Evolutionary conservation across 2,329 filamentous ascomycete species (phyloP).

Genomic region (Erysiphe pulchra): DNA sequence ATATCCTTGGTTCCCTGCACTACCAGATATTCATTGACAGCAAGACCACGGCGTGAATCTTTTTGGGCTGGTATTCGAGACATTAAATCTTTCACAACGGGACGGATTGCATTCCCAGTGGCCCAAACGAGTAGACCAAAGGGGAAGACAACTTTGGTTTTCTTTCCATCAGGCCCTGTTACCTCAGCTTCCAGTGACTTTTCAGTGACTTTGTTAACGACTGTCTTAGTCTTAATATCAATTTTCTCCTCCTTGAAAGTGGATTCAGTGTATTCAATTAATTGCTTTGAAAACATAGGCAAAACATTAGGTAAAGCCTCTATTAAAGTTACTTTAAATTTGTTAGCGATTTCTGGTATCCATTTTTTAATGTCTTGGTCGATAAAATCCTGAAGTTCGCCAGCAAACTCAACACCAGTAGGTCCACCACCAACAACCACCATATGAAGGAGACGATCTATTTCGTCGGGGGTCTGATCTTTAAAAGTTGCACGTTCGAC

Average conservation of each 20-base stretch:
- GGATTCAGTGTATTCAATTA: conserved; percentile 98
- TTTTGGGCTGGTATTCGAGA: conserved; percentile 78
- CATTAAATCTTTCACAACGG: conserved; percentile 79
- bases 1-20: conserved; percentile 93
- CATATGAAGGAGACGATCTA: conserved; percentile 92
- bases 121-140: conserved; percentile 97
- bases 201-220: conserved; percentile 92
- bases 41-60: conserved; percentile 78
- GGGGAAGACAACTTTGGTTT: conserved; percentile 57
- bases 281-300: conserved; percentile 94
- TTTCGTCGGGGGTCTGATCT: conserved; percentile 67
- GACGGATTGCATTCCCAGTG: conserved; percentile 82
- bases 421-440: conserved; percentile 84
- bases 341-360: conserved; percentile 80
- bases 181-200: conserved; percentile 81
- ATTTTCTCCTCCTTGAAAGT: conserved; percentile 98
- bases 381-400: conserved; percentile 97
- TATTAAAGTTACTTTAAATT: conserved; percentile 92
- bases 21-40: conserved; percentile 95
- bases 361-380: conserved; percentile 95
- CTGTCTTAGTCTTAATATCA: conserved; percentile 90
- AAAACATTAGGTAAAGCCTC: conserved; percentile 92
- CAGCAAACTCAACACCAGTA: conserved; percentile 93
- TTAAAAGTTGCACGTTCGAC: conserved; percentile 98
- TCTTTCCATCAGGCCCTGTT: conserved; percentile 58